Evolutionary conservation across 768 basidiomycete genomes (phyloP).

Genomic region (Piloderma croceum): DNA sequence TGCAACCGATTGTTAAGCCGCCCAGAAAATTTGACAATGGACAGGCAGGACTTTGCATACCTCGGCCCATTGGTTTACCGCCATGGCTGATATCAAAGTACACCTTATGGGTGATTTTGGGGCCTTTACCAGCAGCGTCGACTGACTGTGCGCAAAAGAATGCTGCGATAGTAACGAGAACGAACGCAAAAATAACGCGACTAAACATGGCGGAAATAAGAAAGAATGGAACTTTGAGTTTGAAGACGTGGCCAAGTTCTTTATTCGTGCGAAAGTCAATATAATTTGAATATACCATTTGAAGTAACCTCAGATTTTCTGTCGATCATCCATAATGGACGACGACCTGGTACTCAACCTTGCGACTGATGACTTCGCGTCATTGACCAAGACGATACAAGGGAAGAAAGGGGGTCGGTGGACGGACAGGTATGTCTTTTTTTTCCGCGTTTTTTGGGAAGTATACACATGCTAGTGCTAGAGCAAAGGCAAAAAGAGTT

Average conservation of each 20-base stretch:
- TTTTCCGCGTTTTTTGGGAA: slow-evolving; percentile 10
- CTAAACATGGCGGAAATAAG: slow-evolving; percentile 45
- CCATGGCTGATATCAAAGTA: slow-evolving; percentile 96
- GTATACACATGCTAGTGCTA: too few relatives aligned
- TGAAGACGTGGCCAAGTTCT: slow-evolving; percentile 15
- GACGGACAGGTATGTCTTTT: slow-evolving; percentile 61
- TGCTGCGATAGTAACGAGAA: slow-evolving; percentile 58
- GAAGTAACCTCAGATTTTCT: not conserved
- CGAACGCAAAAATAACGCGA: slow-evolving; percentile 54
- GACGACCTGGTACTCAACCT: slow-evolving; percentile 75
- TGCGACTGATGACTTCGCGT: slow-evolving; percentile 32
- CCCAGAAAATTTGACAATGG: too few relatives aligned
- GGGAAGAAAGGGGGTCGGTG: slow-evolving; percentile 62
- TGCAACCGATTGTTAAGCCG: too few relatives aligned
- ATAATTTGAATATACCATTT: too few relatives aligned
- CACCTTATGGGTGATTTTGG: slow-evolving; percentile 87
- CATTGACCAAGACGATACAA: slow-evolving; percentile 20
- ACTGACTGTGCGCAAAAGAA: slow-evolving; percentile 67
- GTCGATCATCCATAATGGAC: slow-evolving; percentile 42
- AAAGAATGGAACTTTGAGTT: slow-evolving; percentile 9
- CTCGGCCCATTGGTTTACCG: slow-evolving; percentile 75
- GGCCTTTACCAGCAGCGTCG: slow-evolving; percentile 82
- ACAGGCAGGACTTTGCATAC: slow-evolving; percentile 35
- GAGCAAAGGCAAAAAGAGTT: slow-evolving; percentile 70
- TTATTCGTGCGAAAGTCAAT: too few relatives aligned